phyloP scores from a whole-genome alignment of 805 yeast species.

The Myxozyma neglecta region DNA sequence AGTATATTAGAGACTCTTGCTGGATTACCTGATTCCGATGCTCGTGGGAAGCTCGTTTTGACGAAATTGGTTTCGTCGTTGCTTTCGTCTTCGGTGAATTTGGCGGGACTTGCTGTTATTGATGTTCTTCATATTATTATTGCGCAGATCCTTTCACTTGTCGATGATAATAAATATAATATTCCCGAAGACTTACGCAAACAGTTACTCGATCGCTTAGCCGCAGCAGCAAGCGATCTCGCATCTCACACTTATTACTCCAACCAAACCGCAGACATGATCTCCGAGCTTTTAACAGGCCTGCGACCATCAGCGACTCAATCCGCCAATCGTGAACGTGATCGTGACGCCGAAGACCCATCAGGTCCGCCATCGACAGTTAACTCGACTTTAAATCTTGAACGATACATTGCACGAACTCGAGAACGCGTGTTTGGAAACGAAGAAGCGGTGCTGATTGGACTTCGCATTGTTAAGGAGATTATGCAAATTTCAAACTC shows the following conservation, averaged over 20 bases:
- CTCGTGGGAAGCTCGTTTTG: conserved; percentile 42
- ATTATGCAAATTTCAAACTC: conserved; percentile 24
- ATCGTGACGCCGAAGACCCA: neutral
- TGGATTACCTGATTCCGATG: conserved; percentile 22
- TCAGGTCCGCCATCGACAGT: conserved; percentile 23
- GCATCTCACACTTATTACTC: conserved; percentile 79
- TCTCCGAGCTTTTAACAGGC: conserved; percentile 56
- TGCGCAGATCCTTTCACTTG: conserved; percentile 40
- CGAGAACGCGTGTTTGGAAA: neutral
- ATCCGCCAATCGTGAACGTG: neutral
- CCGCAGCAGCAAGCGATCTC: conserved; percentile 64
- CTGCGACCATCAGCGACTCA: conserved; percentile 26
- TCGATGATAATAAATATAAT: conserved; percentile 35
- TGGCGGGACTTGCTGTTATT: conserved; percentile 82
- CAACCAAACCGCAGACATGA: conserved; percentile 81
- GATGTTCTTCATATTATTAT: conserved; percentile 50
- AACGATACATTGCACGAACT: conserved; percentile 9
- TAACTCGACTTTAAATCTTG: conserved; percentile 19
- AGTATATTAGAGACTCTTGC: conserved; percentile 35
- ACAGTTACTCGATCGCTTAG: conserved; percentile 48
- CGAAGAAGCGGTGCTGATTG: conserved; percentile 14
- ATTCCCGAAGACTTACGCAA: conserved; percentile 1
- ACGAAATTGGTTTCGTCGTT: conserved; percentile 56
- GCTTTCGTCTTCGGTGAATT: conserved; percentile 73
- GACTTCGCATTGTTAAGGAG: conserved; percentile 18